Percentiles rank a stretch among this genome's conserved stretches.
Evolutionary conservation across 352 stramenopile genomes (phyloP).

Genomic region (Phytophthora quininea): DNA sequence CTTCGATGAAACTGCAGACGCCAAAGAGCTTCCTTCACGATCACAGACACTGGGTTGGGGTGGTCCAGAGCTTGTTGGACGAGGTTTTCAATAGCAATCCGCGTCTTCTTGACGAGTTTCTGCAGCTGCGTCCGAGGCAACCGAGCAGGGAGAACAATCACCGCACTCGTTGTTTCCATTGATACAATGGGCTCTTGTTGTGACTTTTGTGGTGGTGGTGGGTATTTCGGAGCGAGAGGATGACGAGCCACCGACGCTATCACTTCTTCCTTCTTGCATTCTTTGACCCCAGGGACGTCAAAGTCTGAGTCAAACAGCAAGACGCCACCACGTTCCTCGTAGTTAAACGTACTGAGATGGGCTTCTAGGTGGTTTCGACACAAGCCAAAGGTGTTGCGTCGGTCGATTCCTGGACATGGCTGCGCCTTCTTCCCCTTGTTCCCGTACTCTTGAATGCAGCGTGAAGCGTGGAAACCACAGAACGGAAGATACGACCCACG

Average conservation of each 20-base stretch:
- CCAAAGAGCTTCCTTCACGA: conserved; percentile 66
- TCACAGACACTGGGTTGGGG: conserved; percentile 45
- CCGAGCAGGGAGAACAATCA: conserved; percentile 22
- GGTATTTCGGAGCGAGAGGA: conserved; percentile 57
- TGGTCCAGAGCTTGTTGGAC: conserved; percentile 32
- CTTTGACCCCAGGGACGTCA: conserved; percentile 62
- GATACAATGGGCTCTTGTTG: neutral
- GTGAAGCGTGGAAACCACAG: conserved; percentile 65
- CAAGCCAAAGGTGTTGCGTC: conserved; percentile 65
- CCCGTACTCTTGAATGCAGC: conserved; percentile 71
- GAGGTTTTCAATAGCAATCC: neutral
- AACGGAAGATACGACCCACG: conserved; percentile 59
- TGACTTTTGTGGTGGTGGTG: conserved; percentile 27
- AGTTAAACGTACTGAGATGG: conserved; percentile 55
- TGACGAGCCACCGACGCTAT: conserved; percentile 33
- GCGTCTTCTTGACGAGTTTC: conserved; percentile 21
- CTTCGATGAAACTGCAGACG: conserved; percentile 63
- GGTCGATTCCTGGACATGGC: conserved; percentile 53
- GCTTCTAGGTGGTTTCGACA: conserved; percentile 77
- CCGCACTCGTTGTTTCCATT: conserved; percentile 28
- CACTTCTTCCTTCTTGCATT: conserved; percentile 50
- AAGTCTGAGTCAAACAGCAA: conserved; percentile 65
- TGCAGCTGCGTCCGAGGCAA: conserved; percentile 4
- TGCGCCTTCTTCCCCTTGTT: conserved; percentile 40
- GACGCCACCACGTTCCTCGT: conserved; percentile 49